Evolutionary conservation across 169 alveolate genomes (phyloP).

Genomic region (Eimeria mitis): DNA sequence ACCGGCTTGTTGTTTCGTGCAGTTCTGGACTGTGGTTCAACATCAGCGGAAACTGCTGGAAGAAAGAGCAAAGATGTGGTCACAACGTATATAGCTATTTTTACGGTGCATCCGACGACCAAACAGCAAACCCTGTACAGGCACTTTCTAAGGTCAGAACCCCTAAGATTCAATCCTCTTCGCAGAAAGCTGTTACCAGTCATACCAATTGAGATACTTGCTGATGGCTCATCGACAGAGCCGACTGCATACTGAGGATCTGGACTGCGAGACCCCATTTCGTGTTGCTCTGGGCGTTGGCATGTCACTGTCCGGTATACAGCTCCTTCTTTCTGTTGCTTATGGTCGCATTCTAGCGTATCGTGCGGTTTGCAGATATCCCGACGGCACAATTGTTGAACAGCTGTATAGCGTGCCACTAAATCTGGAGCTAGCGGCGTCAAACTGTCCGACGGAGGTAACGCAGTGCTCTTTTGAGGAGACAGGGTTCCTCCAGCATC

Average conservation of each 20-base stretch:
- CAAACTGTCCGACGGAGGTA: slow-evolving; percentile 55
- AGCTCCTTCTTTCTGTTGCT: neutral
- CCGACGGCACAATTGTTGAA: slow-evolving; percentile 59
- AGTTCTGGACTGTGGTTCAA: neutral
- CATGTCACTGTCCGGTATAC: neutral
- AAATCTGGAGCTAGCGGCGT: slow-evolving; percentile 31
- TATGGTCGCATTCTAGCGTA: neutral
- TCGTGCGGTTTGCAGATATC: slow-evolving; percentile 38
- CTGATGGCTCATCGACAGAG: too few relatives aligned
- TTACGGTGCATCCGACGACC: slow-evolving; percentile 67
- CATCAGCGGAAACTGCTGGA: neutral
- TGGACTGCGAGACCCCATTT: neutral
- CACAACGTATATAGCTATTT: slow-evolving; percentile 74
- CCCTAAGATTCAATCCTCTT: neutral
- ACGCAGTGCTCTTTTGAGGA: slow-evolving; percentile 56
- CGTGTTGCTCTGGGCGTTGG: neutral
- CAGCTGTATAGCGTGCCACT: slow-evolving; percentile 61
- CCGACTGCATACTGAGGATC: neutral
- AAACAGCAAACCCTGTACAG: slow-evolving; percentile 69
- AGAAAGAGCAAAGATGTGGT: slow-evolving; percentile 1
- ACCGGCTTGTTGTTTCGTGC: neutral
- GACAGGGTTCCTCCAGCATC: slow-evolving; percentile 68
- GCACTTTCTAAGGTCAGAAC: slow-evolving; percentile 73
- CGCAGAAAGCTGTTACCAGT: neutral
- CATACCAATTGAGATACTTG: neutral